Conservation (phyloP, 2,329 filamentous ascomycete genomes). For the Xylariaceae sp. region DNA sequence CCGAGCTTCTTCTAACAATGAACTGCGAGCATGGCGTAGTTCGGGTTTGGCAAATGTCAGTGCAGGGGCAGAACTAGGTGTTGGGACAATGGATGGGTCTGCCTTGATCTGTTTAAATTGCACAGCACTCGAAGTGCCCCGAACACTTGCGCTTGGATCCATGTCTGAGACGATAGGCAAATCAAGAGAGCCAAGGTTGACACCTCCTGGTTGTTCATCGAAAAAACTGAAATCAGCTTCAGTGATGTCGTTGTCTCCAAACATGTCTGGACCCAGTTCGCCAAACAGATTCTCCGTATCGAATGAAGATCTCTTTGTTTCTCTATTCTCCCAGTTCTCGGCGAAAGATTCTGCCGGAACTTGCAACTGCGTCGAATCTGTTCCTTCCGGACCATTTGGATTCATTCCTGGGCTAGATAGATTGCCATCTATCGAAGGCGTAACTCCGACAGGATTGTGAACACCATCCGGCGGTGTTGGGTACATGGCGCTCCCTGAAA, state of each 20-base stretch:
- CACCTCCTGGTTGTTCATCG: slow-evolving; percentile 56
- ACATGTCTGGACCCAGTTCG: slow-evolving; percentile 67
- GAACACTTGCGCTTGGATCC: slow-evolving; percentile 19
- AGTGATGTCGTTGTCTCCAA: slow-evolving; percentile 71
- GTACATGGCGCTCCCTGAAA: slow-evolving; percentile 58
- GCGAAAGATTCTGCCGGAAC: slow-evolving; percentile 31
- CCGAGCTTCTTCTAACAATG: slow-evolving; percentile 41
- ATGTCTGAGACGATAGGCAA: slow-evolving; percentile 29
- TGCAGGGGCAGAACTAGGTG: slow-evolving; percentile 14
- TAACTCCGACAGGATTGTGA: slow-evolving; percentile 51
- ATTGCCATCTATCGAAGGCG: slow-evolving; percentile 55
- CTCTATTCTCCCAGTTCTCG: slow-evolving; percentile 41
- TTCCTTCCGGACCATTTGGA: slow-evolving; percentile 26
- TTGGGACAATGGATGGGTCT: slow-evolving; percentile 17
- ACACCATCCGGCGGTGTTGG: slow-evolving; percentile 69
- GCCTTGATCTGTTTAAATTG: slow-evolving; percentile 20
- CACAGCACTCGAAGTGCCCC: slow-evolving; percentile 11
- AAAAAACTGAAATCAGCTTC: slow-evolving; percentile 85
- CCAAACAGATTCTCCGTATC: slow-evolving; percentile 63
- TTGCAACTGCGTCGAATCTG: slow-evolving; percentile 31
- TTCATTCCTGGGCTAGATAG: slow-evolving; percentile 55
- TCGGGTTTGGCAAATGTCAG: slow-evolving; percentile 58
- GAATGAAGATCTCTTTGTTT: slow-evolving; percentile 43
- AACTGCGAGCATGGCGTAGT: slow-evolving; percentile 56
- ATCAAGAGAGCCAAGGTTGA: slow-evolving; percentile 37